Percentiles rank a stretch among this genome's conserved stretches.
phyloP scores from a whole-genome alignment of 2,329 filamentous ascomycete genomes.

The Anisogramma anomala region DNA sequence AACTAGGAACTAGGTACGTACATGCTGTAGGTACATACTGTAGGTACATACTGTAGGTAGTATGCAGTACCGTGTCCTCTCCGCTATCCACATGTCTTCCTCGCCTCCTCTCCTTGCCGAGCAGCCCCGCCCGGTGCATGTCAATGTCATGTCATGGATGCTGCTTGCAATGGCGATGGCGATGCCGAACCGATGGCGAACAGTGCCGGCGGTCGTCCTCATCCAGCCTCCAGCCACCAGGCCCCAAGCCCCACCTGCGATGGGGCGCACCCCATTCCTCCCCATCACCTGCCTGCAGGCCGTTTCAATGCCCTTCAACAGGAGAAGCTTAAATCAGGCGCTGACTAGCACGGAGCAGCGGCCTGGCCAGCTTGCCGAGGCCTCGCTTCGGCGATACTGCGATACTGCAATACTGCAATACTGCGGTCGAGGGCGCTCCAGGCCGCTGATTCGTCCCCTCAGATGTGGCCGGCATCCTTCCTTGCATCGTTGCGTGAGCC shows the following conservation, averaged over 20 bases:
- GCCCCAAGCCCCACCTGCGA: neutral
- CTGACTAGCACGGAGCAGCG: conserved; percentile 1
- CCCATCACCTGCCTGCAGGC: conserved; percentile 4
- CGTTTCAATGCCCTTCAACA: conserved; percentile 16
- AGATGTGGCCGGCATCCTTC: conserved; percentile 6
- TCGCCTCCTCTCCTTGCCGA: neutral
- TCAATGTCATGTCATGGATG: conserved; percentile 5
- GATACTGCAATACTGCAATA: too few relatives aligned
- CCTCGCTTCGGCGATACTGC: conserved; percentile 2
- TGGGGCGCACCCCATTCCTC: neutral
- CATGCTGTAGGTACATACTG: too few relatives aligned
- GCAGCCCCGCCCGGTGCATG: neutral
- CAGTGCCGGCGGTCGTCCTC: too few relatives aligned
- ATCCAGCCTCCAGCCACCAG: neutral
- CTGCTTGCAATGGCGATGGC: neutral
- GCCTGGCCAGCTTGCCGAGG: neutral
- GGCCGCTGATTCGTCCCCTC: conserved; percentile 18
- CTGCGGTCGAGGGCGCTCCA: conserved; percentile 13
- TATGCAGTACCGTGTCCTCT: conserved; percentile 1
- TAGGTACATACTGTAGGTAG: too few relatives aligned
- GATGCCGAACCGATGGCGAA: neutral
- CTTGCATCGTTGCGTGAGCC: too few relatives aligned
- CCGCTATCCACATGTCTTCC: neutral
- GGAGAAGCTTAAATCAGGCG: conserved; percentile 5
- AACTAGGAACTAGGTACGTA: too few relatives aligned